Evolutionary conservation across 2,329 filamentous ascomycete genomes (phyloP), one percentile per base, ranked within the genome.

Genomic region (Colletotrichum sp.): DNA sequence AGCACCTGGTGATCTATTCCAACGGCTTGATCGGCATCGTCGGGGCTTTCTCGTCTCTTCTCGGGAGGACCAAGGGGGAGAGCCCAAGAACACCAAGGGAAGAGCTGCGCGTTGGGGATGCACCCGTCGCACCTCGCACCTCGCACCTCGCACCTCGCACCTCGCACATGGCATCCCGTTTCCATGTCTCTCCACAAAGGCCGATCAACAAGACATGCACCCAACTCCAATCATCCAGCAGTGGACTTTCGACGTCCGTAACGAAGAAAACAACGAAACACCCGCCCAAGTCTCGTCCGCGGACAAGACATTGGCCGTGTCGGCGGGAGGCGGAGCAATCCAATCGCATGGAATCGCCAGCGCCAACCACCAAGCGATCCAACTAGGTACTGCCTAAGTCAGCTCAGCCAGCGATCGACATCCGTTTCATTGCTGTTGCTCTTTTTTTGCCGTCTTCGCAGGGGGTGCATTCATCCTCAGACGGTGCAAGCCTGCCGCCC

Each of bases 1-100:
- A 13, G 21, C 24, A 61, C 18, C 55, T 36, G 34, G 28, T 60
- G 32, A 48, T 48, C 55, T 61, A 60, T 57, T 24, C 36, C 61
- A 60, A 65, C 72, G 67, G 67, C 59, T 66, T 64, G 43, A 26
- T 75, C 73, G 73, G 70, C 70, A 75, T 67, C 57, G 26, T 72
- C 73, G 69, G 73, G 69, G 63, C 63, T 72, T 75, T 72, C 73
- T 72, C 73, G 68, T 75, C 34, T 63, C 61, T 15, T n/a, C 30
- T 75, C 72, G 72, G 63, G 61, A 39, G 57, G 64, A 69, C 71
- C 36, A 52, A 67, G 63, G 30, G n/a, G n/a, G n/a, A 60, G n/a
- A 32, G 59, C 7, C 57, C 30, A 32, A 61, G 28, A 61, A 18
- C 59, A 21, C 16, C 26, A 24, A 34, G 59, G 32, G 16, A 60